Conservation (phyloP, 2,329 filamentous ascomycete genomes). For the Calonectria leucothoes region DNA sequence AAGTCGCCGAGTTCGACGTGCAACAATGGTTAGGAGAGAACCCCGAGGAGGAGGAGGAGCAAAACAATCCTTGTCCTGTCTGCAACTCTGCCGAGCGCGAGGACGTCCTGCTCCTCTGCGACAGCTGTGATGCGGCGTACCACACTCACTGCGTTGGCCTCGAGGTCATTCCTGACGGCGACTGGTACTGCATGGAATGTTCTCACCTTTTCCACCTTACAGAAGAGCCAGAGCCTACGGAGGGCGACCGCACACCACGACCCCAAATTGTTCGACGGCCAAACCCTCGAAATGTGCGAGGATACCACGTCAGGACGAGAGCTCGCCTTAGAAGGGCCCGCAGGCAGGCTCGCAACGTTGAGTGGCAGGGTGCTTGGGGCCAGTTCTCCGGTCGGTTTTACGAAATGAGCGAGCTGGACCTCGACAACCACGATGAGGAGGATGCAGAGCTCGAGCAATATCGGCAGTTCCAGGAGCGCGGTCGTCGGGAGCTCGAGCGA, state of each 20-base stretch:
- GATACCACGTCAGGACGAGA: slow-evolving; percentile 62
- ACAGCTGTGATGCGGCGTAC: slow-evolving; percentile 88
- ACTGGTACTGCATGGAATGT: slow-evolving; percentile 95
- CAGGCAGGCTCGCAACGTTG: slow-evolving; percentile 76
- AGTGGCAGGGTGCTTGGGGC: slow-evolving; percentile 91
- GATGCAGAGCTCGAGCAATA: slow-evolving; percentile 78
- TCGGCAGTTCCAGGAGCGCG: slow-evolving; percentile 64
- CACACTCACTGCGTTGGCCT: slow-evolving; percentile 94
- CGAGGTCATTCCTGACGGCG: slow-evolving; percentile 77
- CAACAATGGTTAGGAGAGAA: slow-evolving; percentile 77
- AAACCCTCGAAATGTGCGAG: slow-evolving; percentile 47
- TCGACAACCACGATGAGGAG: slow-evolving; percentile 60
- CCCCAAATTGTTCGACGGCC: slow-evolving; percentile 46
- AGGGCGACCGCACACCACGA: slow-evolving; percentile 48
- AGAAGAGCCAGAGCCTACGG: slow-evolving; percentile 46
- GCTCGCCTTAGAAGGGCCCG: slow-evolving; percentile 67
- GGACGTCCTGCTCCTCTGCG: slow-evolving; percentile 88
- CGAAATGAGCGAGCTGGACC: slow-evolving; percentile 62
- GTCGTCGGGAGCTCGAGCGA: slow-evolving; percentile 72
- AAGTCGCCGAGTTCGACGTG: slow-evolving; percentile 91
- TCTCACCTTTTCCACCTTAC: slow-evolving; percentile 58
- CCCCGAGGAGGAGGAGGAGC: slow-evolving; percentile 77
- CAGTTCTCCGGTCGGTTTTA: slow-evolving; percentile 71
- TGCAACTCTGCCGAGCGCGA: slow-evolving; percentile 86
- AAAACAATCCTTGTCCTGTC: slow-evolving; percentile 80